Evolutionary conservation across 495 filamentous ascomycete species (phyloP).

Genomic region (Penicillium desertorum): DNA sequence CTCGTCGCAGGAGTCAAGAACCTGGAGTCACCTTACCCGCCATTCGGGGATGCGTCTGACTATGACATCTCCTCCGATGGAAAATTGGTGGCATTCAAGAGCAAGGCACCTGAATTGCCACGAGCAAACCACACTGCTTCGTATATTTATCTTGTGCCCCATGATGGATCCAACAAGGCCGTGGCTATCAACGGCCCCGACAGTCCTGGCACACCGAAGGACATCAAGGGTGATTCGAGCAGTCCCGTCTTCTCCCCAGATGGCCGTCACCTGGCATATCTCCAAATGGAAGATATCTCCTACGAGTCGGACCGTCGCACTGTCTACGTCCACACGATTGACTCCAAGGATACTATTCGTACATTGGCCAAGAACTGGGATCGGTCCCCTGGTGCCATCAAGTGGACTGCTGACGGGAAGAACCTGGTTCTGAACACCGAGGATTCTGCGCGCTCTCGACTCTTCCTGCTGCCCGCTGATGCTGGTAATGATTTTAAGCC

Average conservation of each 20-base stretch:
- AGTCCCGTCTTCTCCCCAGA: slow-evolving; percentile 41
- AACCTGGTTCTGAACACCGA: slow-evolving; percentile 34
- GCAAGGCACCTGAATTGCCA: slow-evolving; percentile 43
- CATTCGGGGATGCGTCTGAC: slow-evolving; percentile 42
- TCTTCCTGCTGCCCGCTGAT: slow-evolving; percentile 37
- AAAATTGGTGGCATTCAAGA: slow-evolving; percentile 43
- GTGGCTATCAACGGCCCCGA: slow-evolving; percentile 39
- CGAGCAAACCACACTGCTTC: slow-evolving; percentile 39
- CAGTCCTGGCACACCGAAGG: slow-evolving; percentile 27
- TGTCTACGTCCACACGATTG: slow-evolving; percentile 37
- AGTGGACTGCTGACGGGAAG: slow-evolving; percentile 38
- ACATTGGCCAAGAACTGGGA: slow-evolving; percentile 43
- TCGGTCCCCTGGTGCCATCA: slow-evolving; percentile 34
- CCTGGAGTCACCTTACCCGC: slow-evolving; percentile 47
- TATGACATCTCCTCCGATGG: slow-evolving; percentile 45
- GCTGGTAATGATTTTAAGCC: slow-evolving; percentile 35
- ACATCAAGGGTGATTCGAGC: slow-evolving; percentile 36
- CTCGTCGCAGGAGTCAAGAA: slow-evolving; percentile 45
- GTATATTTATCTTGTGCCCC: slow-evolving; percentile 42
- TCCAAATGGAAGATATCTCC: slow-evolving; percentile 40
- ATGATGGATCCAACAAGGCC: slow-evolving; percentile 35
- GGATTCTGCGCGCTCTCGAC: slow-evolving; percentile 29
- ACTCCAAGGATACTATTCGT: slow-evolving; percentile 30
- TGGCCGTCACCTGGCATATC: slow-evolving; percentile 38
- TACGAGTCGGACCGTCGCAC: slow-evolving; percentile 41